Evolutionary conservation across 2,329 filamentous ascomycete genomes (phyloP).

Genomic region (Aspergillus ochraceus): DNA sequence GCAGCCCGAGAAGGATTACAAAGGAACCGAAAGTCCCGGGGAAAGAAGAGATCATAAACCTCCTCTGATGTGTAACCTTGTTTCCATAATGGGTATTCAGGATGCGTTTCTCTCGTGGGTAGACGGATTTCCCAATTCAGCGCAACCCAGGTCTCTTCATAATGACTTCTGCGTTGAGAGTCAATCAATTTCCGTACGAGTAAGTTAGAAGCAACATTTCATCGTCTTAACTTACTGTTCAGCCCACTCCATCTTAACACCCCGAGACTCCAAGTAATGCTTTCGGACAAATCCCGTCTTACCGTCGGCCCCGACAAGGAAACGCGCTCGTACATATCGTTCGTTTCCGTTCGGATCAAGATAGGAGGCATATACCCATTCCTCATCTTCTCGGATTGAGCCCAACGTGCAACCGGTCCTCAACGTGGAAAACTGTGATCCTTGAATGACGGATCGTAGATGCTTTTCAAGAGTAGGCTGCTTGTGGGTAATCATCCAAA

Average conservation of each 20-base stretch:
- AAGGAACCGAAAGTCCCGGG: slow-evolving; percentile 46
- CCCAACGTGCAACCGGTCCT: slow-evolving; percentile 18
- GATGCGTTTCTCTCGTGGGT: slow-evolving; percentile 49
- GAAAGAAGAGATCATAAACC: slow-evolving; percentile 53
- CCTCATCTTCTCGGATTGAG: slow-evolving; percentile 13
- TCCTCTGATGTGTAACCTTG: slow-evolving; percentile 47
- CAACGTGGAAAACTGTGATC: slow-evolving; percentile 14
- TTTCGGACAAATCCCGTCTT: slow-evolving; percentile 51
- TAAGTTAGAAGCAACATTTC: not conserved
- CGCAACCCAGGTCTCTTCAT: slow-evolving; percentile 48
- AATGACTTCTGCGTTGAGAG: slow-evolving; percentile 12
- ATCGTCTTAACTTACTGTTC: slow-evolving; percentile 12
- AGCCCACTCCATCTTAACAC: slow-evolving; percentile 37
- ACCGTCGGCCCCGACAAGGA: slow-evolving; percentile 49
- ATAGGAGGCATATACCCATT: slow-evolving; percentile 21
- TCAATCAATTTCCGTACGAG: not conserved
- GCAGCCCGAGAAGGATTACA: slow-evolving; percentile 44
- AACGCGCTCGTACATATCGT: slow-evolving; percentile 23
- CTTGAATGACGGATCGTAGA: slow-evolving; percentile 16
- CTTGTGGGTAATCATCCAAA: slow-evolving; percentile 31
- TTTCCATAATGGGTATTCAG: slow-evolving; percentile 50
- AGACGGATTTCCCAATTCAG: slow-evolving; percentile 46
- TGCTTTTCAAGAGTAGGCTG: slow-evolving; percentile 30
- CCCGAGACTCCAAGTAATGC: slow-evolving; percentile 46
- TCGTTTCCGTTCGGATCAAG: slow-evolving; percentile 16